Conservation (phyloP, 2,329 filamentous ascomycete species). For the Phoma herbarum region DNA sequence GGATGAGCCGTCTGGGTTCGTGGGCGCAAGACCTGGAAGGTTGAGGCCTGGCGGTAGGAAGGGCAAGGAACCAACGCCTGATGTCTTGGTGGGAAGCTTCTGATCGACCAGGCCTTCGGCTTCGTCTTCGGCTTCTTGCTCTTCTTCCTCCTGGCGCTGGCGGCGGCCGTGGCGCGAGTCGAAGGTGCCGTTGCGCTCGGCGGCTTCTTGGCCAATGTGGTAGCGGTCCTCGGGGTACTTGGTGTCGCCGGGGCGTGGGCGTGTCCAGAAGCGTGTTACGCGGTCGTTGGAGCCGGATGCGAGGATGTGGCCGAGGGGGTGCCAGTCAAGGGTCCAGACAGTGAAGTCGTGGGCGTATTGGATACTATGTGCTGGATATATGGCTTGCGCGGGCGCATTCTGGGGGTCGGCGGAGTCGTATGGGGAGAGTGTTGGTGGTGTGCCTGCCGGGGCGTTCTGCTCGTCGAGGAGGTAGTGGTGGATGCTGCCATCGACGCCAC, state of each 20-base stretch:
- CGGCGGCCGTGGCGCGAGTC: conserved; percentile 79
- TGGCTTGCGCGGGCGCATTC: conserved; percentile 84
- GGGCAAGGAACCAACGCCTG: conserved; percentile 53
- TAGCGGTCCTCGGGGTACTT: conserved; percentile 88
- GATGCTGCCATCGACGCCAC: conserved; percentile 87
- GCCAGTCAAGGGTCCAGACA: conserved; percentile 98
- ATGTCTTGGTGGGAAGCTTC: conserved; percentile 72
- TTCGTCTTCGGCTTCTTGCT: conserved; percentile 92
- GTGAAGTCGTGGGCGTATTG: conserved; percentile 91
- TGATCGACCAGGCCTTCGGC: conserved; percentile 93
- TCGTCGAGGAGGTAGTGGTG: conserved; percentile 97
- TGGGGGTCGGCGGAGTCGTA: conserved; percentile 82
- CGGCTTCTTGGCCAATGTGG: conserved; percentile 92
- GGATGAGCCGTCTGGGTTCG: conserved; percentile 54
- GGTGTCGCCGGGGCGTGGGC: conserved; percentile 86
- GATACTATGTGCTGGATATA: conserved; percentile 88
- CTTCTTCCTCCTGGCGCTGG: conserved; percentile 88
- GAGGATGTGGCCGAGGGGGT: conserved; percentile 93
- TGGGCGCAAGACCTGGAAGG: conserved; percentile 44
- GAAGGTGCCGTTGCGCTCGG: conserved; percentile 95
- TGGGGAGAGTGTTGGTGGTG: conserved; percentile 75
- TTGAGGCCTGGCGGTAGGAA: conserved; percentile 69
- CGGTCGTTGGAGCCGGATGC: conserved; percentile 96
- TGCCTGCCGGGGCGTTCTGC: conserved; percentile 81
- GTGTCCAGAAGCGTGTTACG: conserved; percentile 96